Base-by-base conservation (phyloP, 805 yeast genomes). In the Ogataea wickerhamii region DNA sequence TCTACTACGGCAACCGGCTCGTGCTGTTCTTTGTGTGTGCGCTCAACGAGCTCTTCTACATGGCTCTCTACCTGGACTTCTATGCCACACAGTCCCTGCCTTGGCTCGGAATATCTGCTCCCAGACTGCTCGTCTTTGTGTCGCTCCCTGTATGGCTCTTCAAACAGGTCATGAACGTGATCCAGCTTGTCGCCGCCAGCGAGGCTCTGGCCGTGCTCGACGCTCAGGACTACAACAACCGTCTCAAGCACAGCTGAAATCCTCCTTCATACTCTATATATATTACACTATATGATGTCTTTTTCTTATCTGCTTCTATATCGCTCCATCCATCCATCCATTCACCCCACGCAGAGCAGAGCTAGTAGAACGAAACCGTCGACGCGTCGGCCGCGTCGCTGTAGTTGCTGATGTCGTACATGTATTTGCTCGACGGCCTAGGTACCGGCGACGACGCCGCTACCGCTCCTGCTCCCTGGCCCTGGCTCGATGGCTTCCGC, bases 11-110 rank as follows among this genome's bases (percentile, higher is more conserved):
- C 42, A 84, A 87, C 68, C 77, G 87, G 55, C 76, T 60, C 13
- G 95, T 93, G 14, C 70, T 93, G 45, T 93, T 93, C 65, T 63
- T 80, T 17, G 89, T 93, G 46, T 93, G 99, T 64, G 87, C 93
- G 18, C 84, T 89, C 45, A 93, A 93, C 64, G 99, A 93, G 67
- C 63, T 87, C 36, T 94, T 93, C 61, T 94, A 86, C 59, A 84
- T 89, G 58, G 96, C 95, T 2, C 60, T 89, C 34, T 93, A 93
- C 61, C 70, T 91, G 59, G 78, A 75, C 58, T 75, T 82, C 46
- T 88, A 86, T 61, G 67, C 76, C 26, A 64, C 64, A 36, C 48
- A 56, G 31, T 45, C 65, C 13, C 62, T 75, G 7, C 76, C 78
- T 24, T 40, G 64, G 25, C 41, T 59, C 18, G 58, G 60, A 43